Percentiles rank a stretch among this genome's conserved stretches.
These are phyloP conservation scores for Marasmius fiardii DNA, from an alignment of 1,284 basidiomycete species.

Conservation along the genomic window DNA sequence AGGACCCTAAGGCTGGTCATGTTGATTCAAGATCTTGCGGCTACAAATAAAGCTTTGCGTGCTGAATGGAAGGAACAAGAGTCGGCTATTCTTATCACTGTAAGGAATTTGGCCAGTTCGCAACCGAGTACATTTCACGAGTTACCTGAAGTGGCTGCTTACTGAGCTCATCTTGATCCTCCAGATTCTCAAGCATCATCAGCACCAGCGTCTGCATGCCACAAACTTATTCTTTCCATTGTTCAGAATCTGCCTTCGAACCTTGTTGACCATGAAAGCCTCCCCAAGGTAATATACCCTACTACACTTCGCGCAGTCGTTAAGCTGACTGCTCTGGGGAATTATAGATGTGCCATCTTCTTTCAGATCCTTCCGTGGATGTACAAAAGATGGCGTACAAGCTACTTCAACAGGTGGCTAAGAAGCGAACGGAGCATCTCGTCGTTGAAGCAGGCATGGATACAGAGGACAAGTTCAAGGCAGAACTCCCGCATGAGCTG, in stretches of 20 bases:
- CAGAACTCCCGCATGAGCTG: slow-evolving; percentile 64
- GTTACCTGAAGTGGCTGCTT: not conserved
- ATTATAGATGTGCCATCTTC: slow-evolving; percentile 69
- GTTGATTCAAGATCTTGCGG: slow-evolving; percentile 66
- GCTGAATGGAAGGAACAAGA: slow-evolving; percentile 68
- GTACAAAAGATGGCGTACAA: slow-evolving; percentile 73
- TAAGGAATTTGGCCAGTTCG: slow-evolving; percentile 57
- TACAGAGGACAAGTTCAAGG: slow-evolving; percentile 44
- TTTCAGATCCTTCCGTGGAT: slow-evolving; percentile 60
- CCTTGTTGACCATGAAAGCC: slow-evolving; percentile 61
- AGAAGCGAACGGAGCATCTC: slow-evolving; percentile 70
- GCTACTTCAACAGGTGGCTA: slow-evolving; percentile 61
- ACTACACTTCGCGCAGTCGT: not conserved
- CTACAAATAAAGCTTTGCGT: slow-evolving; percentile 72
- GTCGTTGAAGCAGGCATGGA: slow-evolving; percentile 86
- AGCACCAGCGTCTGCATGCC: slow-evolving; percentile 64
- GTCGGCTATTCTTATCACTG: slow-evolving; percentile 45
- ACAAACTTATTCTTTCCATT: slow-evolving; percentile 63
- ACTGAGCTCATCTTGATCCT: not conserved
- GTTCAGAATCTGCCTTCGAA: slow-evolving; percentile 63
- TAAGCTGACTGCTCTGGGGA: not conserved
- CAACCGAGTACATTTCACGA: slow-evolving; percentile 41
- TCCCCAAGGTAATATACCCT: slow-evolving; percentile 51
- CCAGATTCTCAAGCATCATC: slow-evolving; percentile 39
- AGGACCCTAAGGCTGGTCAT: slow-evolving; percentile 70